phyloP scores from a whole-genome alignment of 225 moss, liverwort and hornwort genomes.

The Thuidium tamariscinum region DNA sequence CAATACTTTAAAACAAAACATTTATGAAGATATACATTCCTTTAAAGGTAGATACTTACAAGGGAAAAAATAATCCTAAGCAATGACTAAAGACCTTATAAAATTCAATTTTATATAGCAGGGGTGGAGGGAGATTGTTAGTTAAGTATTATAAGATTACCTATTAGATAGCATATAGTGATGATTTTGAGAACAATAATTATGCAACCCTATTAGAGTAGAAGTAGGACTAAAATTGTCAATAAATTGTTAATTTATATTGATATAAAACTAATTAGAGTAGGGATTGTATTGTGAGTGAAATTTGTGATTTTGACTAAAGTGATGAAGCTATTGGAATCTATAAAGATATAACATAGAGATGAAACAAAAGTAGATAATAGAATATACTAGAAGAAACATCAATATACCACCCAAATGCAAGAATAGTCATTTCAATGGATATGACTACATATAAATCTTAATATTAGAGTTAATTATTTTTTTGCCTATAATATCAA shows the following conservation, averaged over 20 bases:
- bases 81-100: neutral
- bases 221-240: rapidly evolving
- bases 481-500: rapidly evolving
- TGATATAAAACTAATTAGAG: rapidly evolving
- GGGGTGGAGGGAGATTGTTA: rapidly evolving
- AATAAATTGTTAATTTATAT: neutral
- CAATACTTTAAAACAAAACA: rapidly evolving
- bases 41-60: rapidly evolving
- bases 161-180: neutral
- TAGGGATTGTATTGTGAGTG: rapidly evolving
- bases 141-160: neutral
- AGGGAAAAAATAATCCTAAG: neutral
- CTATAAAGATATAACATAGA: neutral
- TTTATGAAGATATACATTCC: rapidly evolving
- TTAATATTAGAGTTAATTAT: rapidly evolving
- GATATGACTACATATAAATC: neutral
- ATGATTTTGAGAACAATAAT: neutral
- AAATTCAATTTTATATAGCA: no score
- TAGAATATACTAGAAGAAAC: neutral
- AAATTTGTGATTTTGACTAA: rapidly evolving
- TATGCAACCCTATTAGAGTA: rapidly evolving
- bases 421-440: neutral
- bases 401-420: no score
- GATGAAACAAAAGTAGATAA: neutral
- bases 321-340: neutral